phyloP scores from a whole-genome alignment of 371 early-diverging fungal species.

The Parasitella parasitica region DNA sequence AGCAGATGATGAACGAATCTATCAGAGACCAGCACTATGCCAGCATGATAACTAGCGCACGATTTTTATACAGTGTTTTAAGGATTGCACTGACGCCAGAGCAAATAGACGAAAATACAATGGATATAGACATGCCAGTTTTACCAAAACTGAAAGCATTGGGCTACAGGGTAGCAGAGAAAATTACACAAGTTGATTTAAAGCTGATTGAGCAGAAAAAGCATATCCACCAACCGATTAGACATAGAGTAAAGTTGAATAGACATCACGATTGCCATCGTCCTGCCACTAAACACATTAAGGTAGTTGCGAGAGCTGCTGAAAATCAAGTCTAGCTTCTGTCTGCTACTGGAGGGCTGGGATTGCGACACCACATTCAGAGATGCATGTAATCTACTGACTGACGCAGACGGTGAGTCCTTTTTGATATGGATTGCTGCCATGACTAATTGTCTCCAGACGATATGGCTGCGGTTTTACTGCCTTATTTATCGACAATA shows the following conservation, averaged over 20 bases:
- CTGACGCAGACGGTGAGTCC: slow-evolving; percentile 17
- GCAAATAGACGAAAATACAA: neutral
- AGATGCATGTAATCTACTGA: slow-evolving; percentile 15
- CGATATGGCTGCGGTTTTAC: slow-evolving; percentile 13
- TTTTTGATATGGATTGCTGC: neutral
- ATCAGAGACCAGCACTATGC: slow-evolving; percentile 11
- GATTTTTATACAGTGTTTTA: slow-evolving; percentile 16
- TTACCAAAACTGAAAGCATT: neutral
- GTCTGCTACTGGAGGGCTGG: slow-evolving; percentile 18
- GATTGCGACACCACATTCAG: slow-evolving; percentile 22
- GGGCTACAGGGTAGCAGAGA: slow-evolving; percentile 4
- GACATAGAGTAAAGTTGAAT: neutral
- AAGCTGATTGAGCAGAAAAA: neutral
- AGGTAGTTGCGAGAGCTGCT: slow-evolving; percentile 22
- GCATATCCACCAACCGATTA: neutral
- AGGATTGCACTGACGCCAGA: slow-evolving; percentile 6
- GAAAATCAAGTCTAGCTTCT: slow-evolving; percentile 24
- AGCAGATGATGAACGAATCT: slow-evolving; percentile 7
- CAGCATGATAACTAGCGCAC: slow-evolving; percentile 18
- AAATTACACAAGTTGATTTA: slow-evolving; percentile 4
- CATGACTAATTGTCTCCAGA: too few relatives aligned
- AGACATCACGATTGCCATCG: too few relatives aligned
- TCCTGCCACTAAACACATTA: too few relatives aligned
- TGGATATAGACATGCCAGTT: slow-evolving; percentile 21
- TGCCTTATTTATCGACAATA: slow-evolving; percentile 28